These are phyloP conservation scores for Babesia ovis DNA, from an alignment of 169 alveolate species.

Conservation along the genomic window DNA sequence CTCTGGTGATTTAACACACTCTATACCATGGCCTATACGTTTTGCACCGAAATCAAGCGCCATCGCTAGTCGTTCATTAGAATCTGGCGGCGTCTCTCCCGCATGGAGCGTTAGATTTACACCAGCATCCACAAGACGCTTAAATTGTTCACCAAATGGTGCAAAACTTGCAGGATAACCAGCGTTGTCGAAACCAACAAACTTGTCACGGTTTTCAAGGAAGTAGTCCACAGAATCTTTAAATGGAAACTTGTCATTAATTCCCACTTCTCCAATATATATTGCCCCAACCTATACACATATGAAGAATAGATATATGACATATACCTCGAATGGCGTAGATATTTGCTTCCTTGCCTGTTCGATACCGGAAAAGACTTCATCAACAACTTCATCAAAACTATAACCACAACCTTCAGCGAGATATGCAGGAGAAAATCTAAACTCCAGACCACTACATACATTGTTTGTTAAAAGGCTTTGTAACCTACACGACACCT, in stretches of 20 bases:
- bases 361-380: slow-evolving; percentile 52
- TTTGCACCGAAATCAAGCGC: slow-evolving; percentile 48
- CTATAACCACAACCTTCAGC: slow-evolving; percentile 38
- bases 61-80: slow-evolving; percentile 48
- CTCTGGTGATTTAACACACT: slow-evolving; percentile 59
- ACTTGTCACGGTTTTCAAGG: slow-evolving; percentile 42
- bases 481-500: slow-evolving; percentile 52
- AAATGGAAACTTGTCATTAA: slow-evolving; percentile 16
- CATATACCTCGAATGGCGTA: slow-evolving; percentile 20
- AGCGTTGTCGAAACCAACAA: slow-evolving; percentile 66
- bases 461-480: background rate
- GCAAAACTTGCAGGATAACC: slow-evolving; percentile 56
- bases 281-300: slow-evolving; percentile 52
- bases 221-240: slow-evolving; percentile 55
- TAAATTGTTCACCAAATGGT: slow-evolving; percentile 37
- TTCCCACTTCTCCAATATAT: slow-evolving; percentile 41
- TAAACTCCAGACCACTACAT: slow-evolving; percentile 47
- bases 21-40: slow-evolving; percentile 68
- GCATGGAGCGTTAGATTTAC: slow-evolving; percentile 60
- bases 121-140: slow-evolving; percentile 54
- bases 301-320: slow-evolving; percentile 24
- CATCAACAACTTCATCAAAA: slow-evolving; percentile 41
- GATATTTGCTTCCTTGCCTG: slow-evolving; percentile 27
- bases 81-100: slow-evolving; percentile 67
- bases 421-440: slow-evolving; percentile 59